phyloP scores from a whole-genome alignment of 2,329 filamentous ascomycete species.

The Proliferodiscus dingleyae region DNA sequence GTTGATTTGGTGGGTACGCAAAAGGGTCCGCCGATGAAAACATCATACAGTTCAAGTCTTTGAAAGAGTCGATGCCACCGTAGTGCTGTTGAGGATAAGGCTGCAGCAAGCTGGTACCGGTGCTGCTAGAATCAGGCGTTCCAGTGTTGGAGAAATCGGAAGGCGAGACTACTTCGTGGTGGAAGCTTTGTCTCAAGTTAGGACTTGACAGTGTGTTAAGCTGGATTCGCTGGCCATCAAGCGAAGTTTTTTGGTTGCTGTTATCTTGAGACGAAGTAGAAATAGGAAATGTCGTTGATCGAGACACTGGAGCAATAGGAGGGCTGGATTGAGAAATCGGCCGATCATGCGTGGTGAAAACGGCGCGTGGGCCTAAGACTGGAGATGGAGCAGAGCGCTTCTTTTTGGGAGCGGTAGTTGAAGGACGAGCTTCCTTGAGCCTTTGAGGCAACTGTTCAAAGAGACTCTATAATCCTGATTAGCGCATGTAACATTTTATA shows the following conservation, averaged over 20 bases:
- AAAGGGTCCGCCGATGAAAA: conserved; percentile 75
- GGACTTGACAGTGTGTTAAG: conserved; percentile 23
- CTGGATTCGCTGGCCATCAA: conserved; percentile 25
- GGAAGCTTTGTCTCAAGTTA: conserved; percentile 23
- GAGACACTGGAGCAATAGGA: conserved; percentile 10
- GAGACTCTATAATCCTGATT: conserved; percentile 67
- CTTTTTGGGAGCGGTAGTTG: conserved; percentile 40
- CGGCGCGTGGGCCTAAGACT: conserved; percentile 32
- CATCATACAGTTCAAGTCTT: conserved; percentile 74
- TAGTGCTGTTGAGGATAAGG: conserved; percentile 32
- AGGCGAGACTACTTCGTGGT: conserved; percentile 25
- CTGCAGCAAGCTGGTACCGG: conserved; percentile 15
- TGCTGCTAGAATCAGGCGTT: conserved; percentile 24
- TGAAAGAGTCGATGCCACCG: conserved; percentile 36
- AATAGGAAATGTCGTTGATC: conserved; percentile 28
- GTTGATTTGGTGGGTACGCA: conserved; percentile 70
- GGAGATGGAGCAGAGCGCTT: conserved; percentile 52
- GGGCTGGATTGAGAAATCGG: conserved; percentile 9
- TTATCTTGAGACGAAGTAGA: conserved; percentile 23
- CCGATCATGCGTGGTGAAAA: conserved; percentile 25
- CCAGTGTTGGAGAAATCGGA: conserved; percentile 23
- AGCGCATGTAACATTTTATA: no score
- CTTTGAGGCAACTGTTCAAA: conserved; percentile 79
- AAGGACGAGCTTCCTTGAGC: conserved; percentile 49
- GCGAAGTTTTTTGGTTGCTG: conserved; percentile 22